Evolutionary conservation across 306 rosid species (phyloP), one percentile per base, ranked within the genome.

Genomic region (Vigna mungo): DNA sequence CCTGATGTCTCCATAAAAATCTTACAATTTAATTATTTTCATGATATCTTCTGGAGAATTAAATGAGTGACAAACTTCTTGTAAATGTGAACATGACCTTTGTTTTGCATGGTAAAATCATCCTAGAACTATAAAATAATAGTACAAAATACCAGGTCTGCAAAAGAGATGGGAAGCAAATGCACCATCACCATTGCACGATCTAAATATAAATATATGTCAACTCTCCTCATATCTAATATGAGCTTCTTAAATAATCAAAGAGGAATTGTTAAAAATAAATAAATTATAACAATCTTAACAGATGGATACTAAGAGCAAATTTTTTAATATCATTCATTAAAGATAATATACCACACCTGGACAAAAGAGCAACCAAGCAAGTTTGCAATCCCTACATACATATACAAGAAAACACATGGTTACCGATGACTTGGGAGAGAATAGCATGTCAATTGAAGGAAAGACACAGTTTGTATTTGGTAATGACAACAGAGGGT

Each of bases 331-430:
- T 9, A 60, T 41, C 65, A 34, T 70, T 58, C 13, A n/a, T 27
- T 14, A 75, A 75, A 81, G 78, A 75, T 51, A 68, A 80, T 30
- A 30, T 37, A 56, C 2, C 72, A 36, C 75, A 92, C 99, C 99
- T 91, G 37, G 91, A 89, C 70, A 92, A 74, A 70, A 96, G 78
- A 17, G 98, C 91, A 71, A 91, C 98, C 90, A 89, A 82, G 86
- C 99, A 92, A 76, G 96, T 91, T 86, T 91, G 99, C 86, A 92
- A 86, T 7, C 99, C 99, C 99, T 95, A 87, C 80, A 86, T 48
- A 78, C 80, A 86, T 48, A 78, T 51, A 59, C 82, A 87, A 72
- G 54, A 77, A 82, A 84, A 61, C 58, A 54, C 16, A 75, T 59
- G 73, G 71, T 86, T 64, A 85, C 79, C 68, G 48, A 81, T 78